A percentile compares a stretch with the other conserved stretches of the same genome.
These are phyloP conservation scores for Pseudogymnoascus pannorum DNA, from an alignment of 2,329 filamentous ascomycete species.

Conservation along the genomic window DNA sequence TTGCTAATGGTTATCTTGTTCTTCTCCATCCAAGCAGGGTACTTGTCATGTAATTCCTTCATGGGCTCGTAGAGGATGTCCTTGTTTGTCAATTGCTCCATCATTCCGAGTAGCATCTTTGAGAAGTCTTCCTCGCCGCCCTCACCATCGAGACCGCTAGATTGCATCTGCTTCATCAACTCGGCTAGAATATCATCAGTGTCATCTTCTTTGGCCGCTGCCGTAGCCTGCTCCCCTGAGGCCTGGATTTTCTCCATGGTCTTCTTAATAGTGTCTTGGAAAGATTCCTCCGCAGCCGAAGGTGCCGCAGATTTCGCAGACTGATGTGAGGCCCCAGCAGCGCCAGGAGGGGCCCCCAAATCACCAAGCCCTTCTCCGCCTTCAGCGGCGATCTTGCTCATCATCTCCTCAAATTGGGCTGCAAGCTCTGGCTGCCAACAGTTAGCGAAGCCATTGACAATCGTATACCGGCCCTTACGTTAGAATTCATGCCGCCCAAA, in stretches of 20 bases:
- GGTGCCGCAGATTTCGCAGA: conserved; percentile 21
- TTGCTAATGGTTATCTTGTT: conserved; percentile 58
- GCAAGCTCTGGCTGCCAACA: conserved; percentile 58
- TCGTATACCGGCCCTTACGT: conserved; percentile 34
- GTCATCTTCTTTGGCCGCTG: conserved; percentile 60
- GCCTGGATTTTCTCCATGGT: conserved; percentile 96
- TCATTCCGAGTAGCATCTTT: conserved; percentile 94
- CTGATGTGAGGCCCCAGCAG: conserved; percentile 18
- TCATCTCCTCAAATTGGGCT: conserved; percentile 69
- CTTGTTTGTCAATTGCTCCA: conserved; percentile 98
- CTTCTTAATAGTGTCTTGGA: conserved; percentile 85
- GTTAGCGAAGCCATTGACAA: conserved; percentile 1
- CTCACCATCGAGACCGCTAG: conserved; percentile 49
- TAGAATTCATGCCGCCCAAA: conserved; percentile 61
- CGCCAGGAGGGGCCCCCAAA: conserved; percentile 20
- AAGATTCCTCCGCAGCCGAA: conserved; percentile 52
- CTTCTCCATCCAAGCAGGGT: conserved; percentile 78
- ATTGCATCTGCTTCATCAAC: conserved; percentile 82
- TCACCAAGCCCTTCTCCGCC: conserved; percentile 39
- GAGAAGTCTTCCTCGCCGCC: conserved; percentile 77
- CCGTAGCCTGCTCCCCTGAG: conserved; percentile 78
- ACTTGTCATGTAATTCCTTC: conserved; percentile 93
- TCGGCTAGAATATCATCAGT: conserved; percentile 82
- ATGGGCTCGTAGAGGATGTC: conserved; percentile 98
- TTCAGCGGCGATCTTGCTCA: conserved; percentile 56